phyloP scores from a whole-genome alignment of 2,329 filamentous ascomycete species.

The Microdochium nivale region DNA sequence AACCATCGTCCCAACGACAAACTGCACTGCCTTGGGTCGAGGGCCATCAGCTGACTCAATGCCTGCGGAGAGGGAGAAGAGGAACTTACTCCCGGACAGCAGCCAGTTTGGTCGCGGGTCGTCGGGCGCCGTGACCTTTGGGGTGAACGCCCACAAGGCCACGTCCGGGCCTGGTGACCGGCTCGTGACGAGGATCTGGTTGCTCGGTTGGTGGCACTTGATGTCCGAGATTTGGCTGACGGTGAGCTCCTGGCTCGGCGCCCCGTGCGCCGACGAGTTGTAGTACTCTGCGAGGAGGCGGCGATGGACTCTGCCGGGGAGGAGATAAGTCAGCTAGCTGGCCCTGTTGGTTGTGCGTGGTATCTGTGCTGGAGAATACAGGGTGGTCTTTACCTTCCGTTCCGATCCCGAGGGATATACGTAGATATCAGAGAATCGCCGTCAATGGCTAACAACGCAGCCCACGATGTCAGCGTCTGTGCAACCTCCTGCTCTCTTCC shows the following conservation, averaged over 20 bases:
- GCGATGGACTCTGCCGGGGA: constrained; percentile 9
- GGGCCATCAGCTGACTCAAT: neutral
- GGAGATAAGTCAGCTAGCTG: neutral
- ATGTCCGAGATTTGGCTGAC: constrained; percentile 35
- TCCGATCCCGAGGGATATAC: constrained; percentile 33
- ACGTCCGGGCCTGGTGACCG: constrained; percentile 19
- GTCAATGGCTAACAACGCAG: constrained; percentile 20
- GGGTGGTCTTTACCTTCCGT: constrained; percentile 27
- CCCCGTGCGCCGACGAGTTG: constrained; percentile 1
- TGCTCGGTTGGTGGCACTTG: constrained; percentile 32
- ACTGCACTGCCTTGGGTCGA: too few relatives aligned
- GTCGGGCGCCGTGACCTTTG: constrained; percentile 17
- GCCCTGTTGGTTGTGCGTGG: neutral
- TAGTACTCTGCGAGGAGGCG: constrained; percentile 11
- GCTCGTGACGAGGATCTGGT: constrained; percentile 33
- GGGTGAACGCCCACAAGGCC: constrained; percentile 29
- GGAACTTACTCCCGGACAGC: constrained; percentile 13
- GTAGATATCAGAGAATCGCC: constrained; percentile 25
- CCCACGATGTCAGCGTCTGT: constrained; percentile 7
- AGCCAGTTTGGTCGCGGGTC: constrained; percentile 26
- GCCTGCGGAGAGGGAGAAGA: neutral
- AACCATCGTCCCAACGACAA: too few relatives aligned
- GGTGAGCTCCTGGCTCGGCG: constrained; percentile 21
- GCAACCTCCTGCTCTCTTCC: too few relatives aligned
- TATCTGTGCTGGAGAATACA: neutral